Evolutionary conservation across 2,329 filamentous ascomycete species (phyloP).

Genomic region (Penicillium concentricum): DNA sequence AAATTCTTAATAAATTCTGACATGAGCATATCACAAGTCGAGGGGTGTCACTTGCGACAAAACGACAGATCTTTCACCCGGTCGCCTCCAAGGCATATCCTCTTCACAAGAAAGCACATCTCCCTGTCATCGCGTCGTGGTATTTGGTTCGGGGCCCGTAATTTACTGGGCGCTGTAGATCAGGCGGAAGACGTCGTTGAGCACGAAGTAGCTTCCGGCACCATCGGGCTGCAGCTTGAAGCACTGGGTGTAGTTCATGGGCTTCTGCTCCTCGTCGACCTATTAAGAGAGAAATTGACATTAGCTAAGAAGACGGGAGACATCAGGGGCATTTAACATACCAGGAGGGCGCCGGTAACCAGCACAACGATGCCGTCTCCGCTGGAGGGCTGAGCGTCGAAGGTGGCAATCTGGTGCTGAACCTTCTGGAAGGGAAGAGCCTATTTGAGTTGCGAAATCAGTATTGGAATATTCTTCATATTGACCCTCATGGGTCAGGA

Average conservation of each 20-base stretch:
- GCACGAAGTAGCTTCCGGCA: conserved; percentile 73
- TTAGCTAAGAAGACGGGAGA: not conserved
- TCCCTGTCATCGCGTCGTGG: conserved; percentile 20
- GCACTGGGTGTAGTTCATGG: conserved; percentile 86
- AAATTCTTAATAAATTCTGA: not conserved
- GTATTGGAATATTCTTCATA: not conserved
- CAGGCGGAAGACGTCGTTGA: conserved; percentile 94
- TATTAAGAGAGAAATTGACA: conserved; percentile 36
- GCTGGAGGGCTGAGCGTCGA: conserved; percentile 78
- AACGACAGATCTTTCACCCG: not conserved
- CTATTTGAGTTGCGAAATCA: conserved; percentile 45
- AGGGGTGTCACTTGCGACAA: not conserved
- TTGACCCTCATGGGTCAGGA: not conserved
- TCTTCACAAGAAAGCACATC: not conserved
- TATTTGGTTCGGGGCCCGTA: conserved; percentile 4
- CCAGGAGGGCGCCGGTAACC: conserved; percentile 81
- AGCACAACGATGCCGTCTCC: conserved; percentile 77
- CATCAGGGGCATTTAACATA: conserved; percentile 47
- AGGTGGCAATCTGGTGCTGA: conserved; percentile 71
- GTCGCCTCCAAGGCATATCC: conserved; percentile 6
- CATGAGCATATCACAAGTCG: not conserved
- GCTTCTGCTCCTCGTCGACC: conserved; percentile 81
- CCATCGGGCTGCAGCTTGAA: conserved; percentile 79
- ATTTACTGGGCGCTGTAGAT: conserved; percentile 55
- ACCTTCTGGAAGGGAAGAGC: conserved; percentile 77